Evolutionary conservation across 495 filamentous ascomycete species (phyloP).

Genomic region (Penicillium cosmopolitanum): DNA sequence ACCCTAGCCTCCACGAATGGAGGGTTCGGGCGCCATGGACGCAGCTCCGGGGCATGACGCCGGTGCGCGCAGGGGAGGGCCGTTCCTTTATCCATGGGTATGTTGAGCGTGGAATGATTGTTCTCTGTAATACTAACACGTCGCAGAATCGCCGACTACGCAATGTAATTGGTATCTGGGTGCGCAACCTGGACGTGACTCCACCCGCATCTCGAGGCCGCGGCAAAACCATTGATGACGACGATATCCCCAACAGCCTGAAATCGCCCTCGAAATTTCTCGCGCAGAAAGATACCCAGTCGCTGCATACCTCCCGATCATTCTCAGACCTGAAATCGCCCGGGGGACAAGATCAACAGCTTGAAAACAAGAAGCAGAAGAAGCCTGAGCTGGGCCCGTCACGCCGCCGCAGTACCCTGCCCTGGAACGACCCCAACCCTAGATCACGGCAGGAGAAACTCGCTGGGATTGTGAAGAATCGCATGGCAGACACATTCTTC

Average conservation of each 20-base stretch:
- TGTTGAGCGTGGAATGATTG: not conserved
- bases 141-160: slow-evolving; percentile 82
- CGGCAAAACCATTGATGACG: slow-evolving; percentile 83
- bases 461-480: slow-evolving; percentile 69
- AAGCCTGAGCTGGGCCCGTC: slow-evolving; percentile 35
- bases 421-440: slow-evolving; percentile 69
- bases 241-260: slow-evolving; percentile 68
- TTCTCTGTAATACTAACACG: not conserved
- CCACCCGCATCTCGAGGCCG: slow-evolving; percentile 53
- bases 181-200: slow-evolving; percentile 79
- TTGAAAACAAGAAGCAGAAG: slow-evolving; percentile 28
- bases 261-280: slow-evolving; percentile 72
- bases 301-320: slow-evolving; percentile 72
- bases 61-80: slow-evolving; percentile 26
- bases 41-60: slow-evolving; percentile 26
- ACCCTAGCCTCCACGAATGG: slow-evolving; percentile 13
- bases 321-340: slow-evolving; percentile 65
- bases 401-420: slow-evolving; percentile 69
- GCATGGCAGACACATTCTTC: slow-evolving; percentile 89
- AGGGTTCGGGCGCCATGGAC: slow-evolving; percentile 16
- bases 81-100: slow-evolving; percentile 31
- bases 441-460: slow-evolving; percentile 72
- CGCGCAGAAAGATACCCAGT: slow-evolving; percentile 56
- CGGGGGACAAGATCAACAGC: slow-evolving; percentile 28
- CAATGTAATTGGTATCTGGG: slow-evolving; percentile 82